Conservation (phyloP, 768 basidiomycete species). For the Tremella yokohamensis region DNA sequence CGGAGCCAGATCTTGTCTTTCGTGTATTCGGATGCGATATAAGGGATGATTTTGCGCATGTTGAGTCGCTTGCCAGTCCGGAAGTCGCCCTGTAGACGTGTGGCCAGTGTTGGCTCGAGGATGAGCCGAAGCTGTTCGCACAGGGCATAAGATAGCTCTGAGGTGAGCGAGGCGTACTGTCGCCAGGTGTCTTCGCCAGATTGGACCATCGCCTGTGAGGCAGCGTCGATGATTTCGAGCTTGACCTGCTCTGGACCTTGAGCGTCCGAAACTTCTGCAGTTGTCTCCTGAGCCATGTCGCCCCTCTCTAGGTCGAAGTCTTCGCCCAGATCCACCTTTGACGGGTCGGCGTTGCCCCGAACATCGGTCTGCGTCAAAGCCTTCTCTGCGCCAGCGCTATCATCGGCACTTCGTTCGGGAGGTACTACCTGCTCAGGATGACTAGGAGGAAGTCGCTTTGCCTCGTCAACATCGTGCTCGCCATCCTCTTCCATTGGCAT, state of each 20-base stretch:
- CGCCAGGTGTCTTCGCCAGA: conserved; percentile 80
- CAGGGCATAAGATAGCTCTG: conserved; percentile 81
- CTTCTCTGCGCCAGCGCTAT: conserved; percentile 40
- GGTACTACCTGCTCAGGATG: conserved; percentile 7
- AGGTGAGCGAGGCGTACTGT: conserved; percentile 81
- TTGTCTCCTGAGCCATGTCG: conserved; percentile 40
- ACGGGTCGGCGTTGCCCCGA: conserved; percentile 21
- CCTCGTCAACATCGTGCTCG: conserved; percentile 11
- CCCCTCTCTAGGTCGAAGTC: conserved; percentile 52
- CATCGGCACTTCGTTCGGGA: conserved; percentile 10
- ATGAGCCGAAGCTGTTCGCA: conserved; percentile 97
- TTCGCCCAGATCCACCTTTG: conserved; percentile 58
- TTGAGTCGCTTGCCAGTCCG: conserved; percentile 95
- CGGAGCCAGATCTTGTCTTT: conserved; percentile 99
- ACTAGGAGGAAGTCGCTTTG: conserved; percentile 7
- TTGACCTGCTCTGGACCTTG: conserved; percentile 7
- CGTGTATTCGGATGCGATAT: conserved; percentile 97
- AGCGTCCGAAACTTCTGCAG: conserved; percentile 12
- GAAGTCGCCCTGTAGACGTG: conserved; percentile 92
- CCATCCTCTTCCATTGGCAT: conserved; percentile 21
- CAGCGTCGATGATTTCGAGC: conserved; percentile 33
- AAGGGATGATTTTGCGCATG: conserved; percentile 97
- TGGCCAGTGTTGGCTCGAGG: conserved; percentile 89
- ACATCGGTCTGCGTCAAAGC: conserved; percentile 52
- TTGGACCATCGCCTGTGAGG: conserved; percentile 62